Evolutionary conservation across 345 rosid genomes (phyloP), one percentile per base, ranked within the genome.

Genomic region (Conringia planisiliqua): DNA sequence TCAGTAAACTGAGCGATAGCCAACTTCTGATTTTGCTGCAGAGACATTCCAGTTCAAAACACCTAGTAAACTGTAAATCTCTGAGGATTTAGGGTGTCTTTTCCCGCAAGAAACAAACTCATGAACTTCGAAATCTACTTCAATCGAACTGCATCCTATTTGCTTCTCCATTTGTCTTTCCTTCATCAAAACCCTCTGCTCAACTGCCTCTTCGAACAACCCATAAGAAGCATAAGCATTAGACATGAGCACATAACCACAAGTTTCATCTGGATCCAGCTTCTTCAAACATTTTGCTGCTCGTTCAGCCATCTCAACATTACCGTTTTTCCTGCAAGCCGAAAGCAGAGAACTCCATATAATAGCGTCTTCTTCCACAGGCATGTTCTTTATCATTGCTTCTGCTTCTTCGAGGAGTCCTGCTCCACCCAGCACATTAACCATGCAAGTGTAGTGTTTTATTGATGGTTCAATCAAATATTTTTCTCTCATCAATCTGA

Each of bases 91-190:
- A 57, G 83, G 88, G 77, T 89, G 90, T 68, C 44, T 70, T 79
- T 83, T 83, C 79, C 98, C 96, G 18, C 85, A 83, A 7, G 96
- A 84, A 27, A 90, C 77, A 70, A 94, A 91, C 83, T 91, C 97
- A 20, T 88, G 89, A 79, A 91, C 87, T 70, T 91, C 86, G 0
- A 87, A 87, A 57, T 82, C 76, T 29, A 91, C 85, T 80, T 94
- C 97, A 66, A 87, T 90, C 65, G 73, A 86, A 78, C 97, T 91
- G 74, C 89, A 85, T 16, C 92, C 97, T 9, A 88, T 90, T 74
- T 83, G 85, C 76, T 87, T 91, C 75, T 84, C 85, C 60, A 84
- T 65, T 38, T 74, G 67, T 59, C 75, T 85, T 73, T 75, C 84
- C 76, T 86, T 88, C 90, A 91, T 80, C 52, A 66, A 72, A 80